Evolutionary conservation across 441 rosid genomes (phyloP), one percentile per base, ranked within the genome.

Genomic region (Lepidium campestre): DNA sequence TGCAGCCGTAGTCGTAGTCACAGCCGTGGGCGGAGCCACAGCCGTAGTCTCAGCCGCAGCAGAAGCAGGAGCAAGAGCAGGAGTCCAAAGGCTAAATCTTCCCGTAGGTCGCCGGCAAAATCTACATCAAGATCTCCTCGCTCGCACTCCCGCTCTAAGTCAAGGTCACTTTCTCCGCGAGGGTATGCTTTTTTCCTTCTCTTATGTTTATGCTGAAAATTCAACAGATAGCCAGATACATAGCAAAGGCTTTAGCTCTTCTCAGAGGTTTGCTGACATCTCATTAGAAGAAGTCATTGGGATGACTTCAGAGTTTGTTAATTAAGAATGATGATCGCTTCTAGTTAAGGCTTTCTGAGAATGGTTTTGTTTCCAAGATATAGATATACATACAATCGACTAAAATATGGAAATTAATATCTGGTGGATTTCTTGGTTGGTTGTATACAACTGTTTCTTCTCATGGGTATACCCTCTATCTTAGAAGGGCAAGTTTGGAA

Each of bases 391-490:
- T 89, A 89, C 93, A 76, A 91, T 85, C 77, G 85, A 82, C 82
- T 89, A 84, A 29, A 57, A 44, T 47, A 25, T 48, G 94, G 94
- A 73, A 89, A 83, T 82, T 87, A 87, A 83, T 87, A 71, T 82
- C 89, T 82, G 97, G 87, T 80, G 90, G 88, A 82, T 89, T 87
- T 79, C 86, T 80, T 86, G 81, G 76, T 87, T 83, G 82, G 75
- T 89, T 86, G 82, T 87, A 77, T 81, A 82, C 88, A 85, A 81
- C 76, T 74, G 76, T 80, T 83, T 83, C 84, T 77, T 83, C 84
- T 87, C 89, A 85, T 96, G 91, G 99, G 97, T 88, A 89, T 67
- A 66, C 89, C 96, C 86, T 82, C 79, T 84, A 84, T 79, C 86
- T 80, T 77, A 80, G 85, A 83, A 80, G 88, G 86, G 88, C 80